A percentile compares a stretch with the other conserved stretches of the same genome.
phyloP scores from a whole-genome alignment of 2,329 filamentous ascomycete species.

The Cercospora sp. region DNA sequence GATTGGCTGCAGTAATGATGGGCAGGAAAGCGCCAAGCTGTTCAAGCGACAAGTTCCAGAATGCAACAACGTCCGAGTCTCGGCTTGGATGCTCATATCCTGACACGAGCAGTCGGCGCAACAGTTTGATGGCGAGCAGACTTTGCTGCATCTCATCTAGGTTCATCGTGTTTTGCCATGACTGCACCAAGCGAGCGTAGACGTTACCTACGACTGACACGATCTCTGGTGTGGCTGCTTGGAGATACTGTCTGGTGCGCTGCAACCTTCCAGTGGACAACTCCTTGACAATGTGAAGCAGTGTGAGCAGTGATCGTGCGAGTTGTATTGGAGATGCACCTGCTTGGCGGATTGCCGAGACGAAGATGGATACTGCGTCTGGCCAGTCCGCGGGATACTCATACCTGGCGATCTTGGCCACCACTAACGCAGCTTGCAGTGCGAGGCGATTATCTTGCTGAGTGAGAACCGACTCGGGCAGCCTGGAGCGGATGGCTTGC shows the following conservation, averaged over 20 bases:
- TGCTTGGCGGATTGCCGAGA: constrained; percentile 60
- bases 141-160: constrained; percentile 70
- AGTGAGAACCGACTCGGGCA: constrained; percentile 74
- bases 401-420: constrained; percentile 83
- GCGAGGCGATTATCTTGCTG: constrained; percentile 76
- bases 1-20: constrained; percentile 37
- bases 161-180: constrained; percentile 55
- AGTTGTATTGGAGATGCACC: constrained; percentile 55
- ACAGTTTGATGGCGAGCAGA: constrained; percentile 72
- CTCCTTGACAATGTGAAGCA: constrained; percentile 88
- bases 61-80: constrained; percentile 71
- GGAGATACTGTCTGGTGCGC: constrained; percentile 72
- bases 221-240: constrained; percentile 77
- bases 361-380: constrained; percentile 54
- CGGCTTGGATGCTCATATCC: constrained; percentile 83
- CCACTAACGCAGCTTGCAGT: constrained; percentile 81
- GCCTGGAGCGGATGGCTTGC: constrained; percentile 67
- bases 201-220: constrained; percentile 71
- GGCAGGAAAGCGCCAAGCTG: constrained; percentile 76
- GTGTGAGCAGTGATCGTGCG: constrained; percentile 69
- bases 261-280: constrained; percentile 76
- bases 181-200: constrained; percentile 69
- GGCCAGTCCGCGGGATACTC: constrained; percentile 88
- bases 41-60: constrained; percentile 76
- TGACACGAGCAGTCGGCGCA: constrained; percentile 74